These are phyloP conservation scores for Erythrophleum fordii DNA, from an alignment of 306 rosid genomes.

Conservation along the genomic window DNA sequence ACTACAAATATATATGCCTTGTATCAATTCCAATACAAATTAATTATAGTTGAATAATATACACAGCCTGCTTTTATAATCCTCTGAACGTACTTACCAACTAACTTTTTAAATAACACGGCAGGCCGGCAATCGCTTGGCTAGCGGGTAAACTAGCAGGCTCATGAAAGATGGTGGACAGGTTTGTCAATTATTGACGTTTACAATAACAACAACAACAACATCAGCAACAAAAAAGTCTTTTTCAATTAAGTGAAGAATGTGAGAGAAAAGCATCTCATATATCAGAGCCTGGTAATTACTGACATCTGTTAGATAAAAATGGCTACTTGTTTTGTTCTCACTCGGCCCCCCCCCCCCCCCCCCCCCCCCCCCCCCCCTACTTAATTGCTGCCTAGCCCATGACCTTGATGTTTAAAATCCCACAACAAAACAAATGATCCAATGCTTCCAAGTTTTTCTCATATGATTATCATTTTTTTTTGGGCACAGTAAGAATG, in stretches of 20 bases:
- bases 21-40: neutral
- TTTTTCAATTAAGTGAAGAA: too few relatives aligned
- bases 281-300: too few relatives aligned
- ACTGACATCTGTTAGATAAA: neutral
- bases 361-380: too few relatives aligned
- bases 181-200: neutral
- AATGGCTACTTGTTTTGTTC: too few relatives aligned
- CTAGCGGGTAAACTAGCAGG: neutral
- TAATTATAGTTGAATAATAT: neutral
- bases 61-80: neutral
- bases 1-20: too few relatives aligned
- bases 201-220: too few relatives aligned
- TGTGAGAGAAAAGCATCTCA: too few relatives aligned
- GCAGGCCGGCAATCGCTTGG: neutral
- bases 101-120: neutral
- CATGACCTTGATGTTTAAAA: neutral
- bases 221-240: too few relatives aligned
- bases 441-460: neutral
- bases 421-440: neutral
- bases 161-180: neutral
- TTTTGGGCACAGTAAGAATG: too few relatives aligned
- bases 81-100: neutral
- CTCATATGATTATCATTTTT: too few relatives aligned
- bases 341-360: too few relatives aligned
- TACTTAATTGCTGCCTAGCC: neutral